Percentiles rank a stretch among this genome's conserved stretches.
These are phyloP conservation scores for Neonectria sp. DNA, from an alignment of 2,329 filamentous ascomycete genomes.

Conservation along the genomic window DNA sequence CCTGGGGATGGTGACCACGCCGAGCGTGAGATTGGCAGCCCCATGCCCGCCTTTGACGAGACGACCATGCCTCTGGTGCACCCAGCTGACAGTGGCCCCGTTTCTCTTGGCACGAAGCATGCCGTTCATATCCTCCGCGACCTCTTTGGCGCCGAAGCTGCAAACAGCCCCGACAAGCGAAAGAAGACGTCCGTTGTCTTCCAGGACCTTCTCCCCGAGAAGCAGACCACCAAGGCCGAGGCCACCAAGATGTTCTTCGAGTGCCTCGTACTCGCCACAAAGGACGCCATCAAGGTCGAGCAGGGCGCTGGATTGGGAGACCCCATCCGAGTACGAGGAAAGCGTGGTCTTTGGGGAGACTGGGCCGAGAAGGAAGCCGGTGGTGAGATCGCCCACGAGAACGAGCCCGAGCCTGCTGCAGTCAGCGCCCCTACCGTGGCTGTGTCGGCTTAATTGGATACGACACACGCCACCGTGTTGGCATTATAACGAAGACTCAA, in stretches of 20 bases:
- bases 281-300: slow-evolving; percentile 97
- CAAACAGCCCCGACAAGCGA: slow-evolving; percentile 78
- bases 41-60: slow-evolving; percentile 80
- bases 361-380: slow-evolving; percentile 89
- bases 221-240: slow-evolving; percentile 85
- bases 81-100: slow-evolving; percentile 86
- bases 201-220: slow-evolving; percentile 90
- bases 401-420: slow-evolving; percentile 58
- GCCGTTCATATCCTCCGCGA: slow-evolving; percentile 96
- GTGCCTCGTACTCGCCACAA: slow-evolving; percentile 93
- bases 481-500: slow-evolving; percentile 42
- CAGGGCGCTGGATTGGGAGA: slow-evolving; percentile 84
- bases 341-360: slow-evolving; percentile 95
- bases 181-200: slow-evolving; percentile 86
- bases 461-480: slow-evolving; percentile 14
- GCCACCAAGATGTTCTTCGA: slow-evolving; percentile 99
- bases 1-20: slow-evolving; percentile 63
- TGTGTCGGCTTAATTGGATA: slow-evolving; percentile 54
- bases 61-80: slow-evolving; percentile 83
- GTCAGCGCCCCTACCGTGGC: slow-evolving; percentile 52
- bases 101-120: slow-evolving; percentile 93
- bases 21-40: slow-evolving; percentile 60
- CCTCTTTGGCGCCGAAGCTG: slow-evolving; percentile 82
- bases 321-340: slow-evolving; percentile 87
- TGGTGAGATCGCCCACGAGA: slow-evolving; percentile 71